These are phyloP conservation scores for Anisogramma anomala DNA, from an alignment of 2,329 filamentous ascomycete species.

Conservation along the genomic window DNA sequence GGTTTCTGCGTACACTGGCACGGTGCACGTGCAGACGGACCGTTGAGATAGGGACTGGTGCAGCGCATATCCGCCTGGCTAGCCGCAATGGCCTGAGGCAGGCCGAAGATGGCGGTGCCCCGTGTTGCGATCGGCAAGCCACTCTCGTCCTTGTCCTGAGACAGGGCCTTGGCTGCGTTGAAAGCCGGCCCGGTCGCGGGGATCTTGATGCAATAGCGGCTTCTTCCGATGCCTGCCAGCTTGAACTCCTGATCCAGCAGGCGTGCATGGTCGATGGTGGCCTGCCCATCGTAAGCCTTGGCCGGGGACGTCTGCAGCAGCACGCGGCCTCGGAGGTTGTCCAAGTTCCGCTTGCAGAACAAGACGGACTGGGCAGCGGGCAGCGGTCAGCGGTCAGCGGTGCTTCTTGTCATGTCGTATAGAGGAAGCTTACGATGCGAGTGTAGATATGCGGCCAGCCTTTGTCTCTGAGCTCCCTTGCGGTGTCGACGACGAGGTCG, in stretches of 20 bases:
- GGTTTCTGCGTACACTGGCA: too few species aligned
- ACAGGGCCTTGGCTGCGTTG: slow-evolving; percentile 31
- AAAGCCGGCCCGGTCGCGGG: slow-evolving; percentile 36
- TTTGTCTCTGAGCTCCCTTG: slow-evolving; percentile 31
- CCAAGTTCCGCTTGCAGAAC: slow-evolving; percentile 35
- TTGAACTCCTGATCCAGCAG: slow-evolving; percentile 36
- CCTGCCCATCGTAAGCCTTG: slow-evolving; percentile 33
- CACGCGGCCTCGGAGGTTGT: slow-evolving; percentile 34
- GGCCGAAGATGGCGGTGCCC: slow-evolving; percentile 34
- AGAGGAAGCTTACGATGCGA: slow-evolving; percentile 25
- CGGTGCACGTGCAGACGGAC: too few species aligned
- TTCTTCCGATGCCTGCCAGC: slow-evolving; percentile 30
- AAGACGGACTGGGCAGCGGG: slow-evolving; percentile 27
- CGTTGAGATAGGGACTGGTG: slow-evolving; percentile 40
- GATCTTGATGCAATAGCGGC: slow-evolving; percentile 40
- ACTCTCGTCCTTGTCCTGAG: slow-evolving; percentile 20
- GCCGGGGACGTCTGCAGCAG: slow-evolving; percentile 36
- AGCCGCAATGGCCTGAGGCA: slow-evolving; percentile 37
- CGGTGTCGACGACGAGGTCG: slow-evolving; percentile 29
- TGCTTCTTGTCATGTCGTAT: too few species aligned
- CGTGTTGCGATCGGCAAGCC: slow-evolving; percentile 31
- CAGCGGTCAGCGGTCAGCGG: too few species aligned
- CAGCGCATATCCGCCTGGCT: slow-evolving; percentile 36
- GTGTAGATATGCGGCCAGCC: slow-evolving; percentile 38
- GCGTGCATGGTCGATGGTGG: slow-evolving; percentile 34